A percentile compares a stretch with the other conserved stretches of the same genome.
These are phyloP conservation scores for Tricholoma terreum DNA, from an alignment of 768 basidiomycete species.

Conservation along the genomic window DNA sequence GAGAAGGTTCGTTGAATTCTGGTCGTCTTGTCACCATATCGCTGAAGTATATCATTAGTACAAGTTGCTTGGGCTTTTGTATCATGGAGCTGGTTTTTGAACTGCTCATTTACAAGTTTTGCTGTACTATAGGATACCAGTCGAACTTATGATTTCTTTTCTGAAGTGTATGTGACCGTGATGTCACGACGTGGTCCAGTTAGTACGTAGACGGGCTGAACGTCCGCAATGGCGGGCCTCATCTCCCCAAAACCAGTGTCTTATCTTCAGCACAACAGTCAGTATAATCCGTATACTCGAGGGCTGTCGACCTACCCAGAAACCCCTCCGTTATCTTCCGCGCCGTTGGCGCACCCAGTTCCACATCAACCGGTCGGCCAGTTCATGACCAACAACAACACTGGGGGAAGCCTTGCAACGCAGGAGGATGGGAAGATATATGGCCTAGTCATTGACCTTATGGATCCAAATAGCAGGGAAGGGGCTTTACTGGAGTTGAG, in stretches of 20 bases:
- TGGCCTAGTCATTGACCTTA: slow-evolving; percentile 80
- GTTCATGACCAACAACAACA: slow-evolving; percentile 33
- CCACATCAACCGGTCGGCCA: slow-evolving; percentile 45
- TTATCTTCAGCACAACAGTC: slow-evolving; percentile 59
- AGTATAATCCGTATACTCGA: slow-evolving; percentile 61
- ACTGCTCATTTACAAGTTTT: slow-evolving; percentile 1
- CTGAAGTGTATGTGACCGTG: slow-evolving; percentile 16
- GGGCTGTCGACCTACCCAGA: slow-evolving; percentile 56
- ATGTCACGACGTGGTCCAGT: slow-evolving; percentile 6
- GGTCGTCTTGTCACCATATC: not conserved
- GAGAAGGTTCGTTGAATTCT: slow-evolving; percentile 46
- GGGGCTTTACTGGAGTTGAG: slow-evolving; percentile 90
- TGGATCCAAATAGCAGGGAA: slow-evolving; percentile 83
- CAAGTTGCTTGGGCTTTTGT: slow-evolving; percentile 45
- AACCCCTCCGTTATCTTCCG: slow-evolving; percentile 55
- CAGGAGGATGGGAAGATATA: slow-evolving; percentile 80
- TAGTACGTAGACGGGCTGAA: slow-evolving; percentile 18
- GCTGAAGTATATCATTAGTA: slow-evolving; percentile 29
- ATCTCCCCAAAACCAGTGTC: slow-evolving; percentile 61
- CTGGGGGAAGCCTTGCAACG: slow-evolving; percentile 28
- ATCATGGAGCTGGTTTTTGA: slow-evolving; percentile 41
- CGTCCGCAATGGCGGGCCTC: slow-evolving; percentile 54
- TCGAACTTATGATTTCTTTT: too few relatives aligned
- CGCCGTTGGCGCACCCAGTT: slow-evolving; percentile 55
- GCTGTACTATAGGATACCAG: slow-evolving; percentile 4